Evolutionary conservation across 768 basidiomycete genomes (phyloP).

Genomic region (Hypholoma sublateritium): DNA sequence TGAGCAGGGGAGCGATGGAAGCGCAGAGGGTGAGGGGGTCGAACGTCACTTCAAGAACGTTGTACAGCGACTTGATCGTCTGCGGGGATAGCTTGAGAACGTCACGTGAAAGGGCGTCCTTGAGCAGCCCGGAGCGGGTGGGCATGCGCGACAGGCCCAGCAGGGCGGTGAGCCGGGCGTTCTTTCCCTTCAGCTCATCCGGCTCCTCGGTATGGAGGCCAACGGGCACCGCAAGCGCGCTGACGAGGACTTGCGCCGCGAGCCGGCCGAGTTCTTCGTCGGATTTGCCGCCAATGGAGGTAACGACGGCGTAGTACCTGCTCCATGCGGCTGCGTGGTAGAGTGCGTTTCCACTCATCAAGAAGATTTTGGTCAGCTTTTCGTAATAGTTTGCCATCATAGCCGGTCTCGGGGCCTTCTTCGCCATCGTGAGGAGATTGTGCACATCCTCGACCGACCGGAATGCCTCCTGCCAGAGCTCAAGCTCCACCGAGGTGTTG

Average conservation of each 20-base stretch:
- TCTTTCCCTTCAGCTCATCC: constrained; percentile 58
- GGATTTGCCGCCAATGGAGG: constrained; percentile 68
- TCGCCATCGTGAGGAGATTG: constrained; percentile 89
- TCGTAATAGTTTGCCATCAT: constrained; percentile 99
- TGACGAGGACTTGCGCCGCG: constrained; percentile 89
- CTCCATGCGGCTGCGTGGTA: constrained; percentile 98
- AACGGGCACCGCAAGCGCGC: constrained; percentile 91
- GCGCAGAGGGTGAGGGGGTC: constrained; percentile 87
- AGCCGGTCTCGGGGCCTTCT: constrained; percentile 86
- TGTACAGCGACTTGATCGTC: constrained; percentile 76
- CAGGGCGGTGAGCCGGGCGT: constrained; percentile 77
- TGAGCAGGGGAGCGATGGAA: constrained; percentile 76
- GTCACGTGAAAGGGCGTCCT: constrained; percentile 83
- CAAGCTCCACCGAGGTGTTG: constrained; percentile 94
- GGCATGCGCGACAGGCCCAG: constrained; percentile 84
- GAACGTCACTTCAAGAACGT: constrained; percentile 88
- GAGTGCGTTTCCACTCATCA: constrained; percentile 90
- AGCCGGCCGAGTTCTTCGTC: constrained; percentile 80
- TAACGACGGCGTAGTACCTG: constrained; percentile 74
- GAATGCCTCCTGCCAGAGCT: constrained; percentile 99
- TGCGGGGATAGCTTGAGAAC: constrained; percentile 78
- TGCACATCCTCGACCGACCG: constrained; percentile 98
- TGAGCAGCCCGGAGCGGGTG: constrained; percentile 81
- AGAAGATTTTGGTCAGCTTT: constrained; percentile 94
- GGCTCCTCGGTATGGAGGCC: constrained; percentile 51